Base-by-base conservation (phyloP, 257 asterid genomes). In the Rubia yunnanensis region DNA sequence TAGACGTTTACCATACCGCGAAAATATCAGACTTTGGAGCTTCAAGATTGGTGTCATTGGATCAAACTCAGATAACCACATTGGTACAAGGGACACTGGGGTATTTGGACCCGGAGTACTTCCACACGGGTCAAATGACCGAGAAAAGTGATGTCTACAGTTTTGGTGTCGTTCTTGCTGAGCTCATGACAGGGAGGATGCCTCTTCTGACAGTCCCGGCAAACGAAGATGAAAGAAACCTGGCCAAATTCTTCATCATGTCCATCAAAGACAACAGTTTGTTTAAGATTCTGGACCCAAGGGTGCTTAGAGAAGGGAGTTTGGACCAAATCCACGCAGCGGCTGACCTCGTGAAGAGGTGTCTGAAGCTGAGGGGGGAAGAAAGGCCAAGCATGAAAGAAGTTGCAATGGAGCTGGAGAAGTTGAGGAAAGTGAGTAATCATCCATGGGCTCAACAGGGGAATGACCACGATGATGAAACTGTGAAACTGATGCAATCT, bases 71-170 rank as follows among this genome's bases (percentile, higher is more conserved):
- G 48, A 71, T 86, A 6, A 72, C 85, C 7, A 86, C 94, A 58
- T 26, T 86, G 8, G 90, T 84, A 38, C 88, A 86, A 23, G 88
- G 95, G 0, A 84, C 85, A 3, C 39, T 86, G 28, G 95, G 85
- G 0, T 86, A 84, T 66, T 26, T 84, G 57, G 94, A 84, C 48
- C 87, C 89, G 0, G 89, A 85, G 73, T 85, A 85, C 71, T 85
- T 85, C 67, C 79, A 60, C 34, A 75, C 83, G 0, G 63, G 87
- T 23, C 79, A 83, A 62, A 20, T 85, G 1, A 85, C 87, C 0
- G 84, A 76, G 27, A 85, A 85, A 64, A 83, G 89, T 14, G 92
- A 85, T 9, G 92, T 83, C 0, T 85, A 85, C 32, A 85, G 92
- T 53, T 85, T 85, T 20, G 92, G 85, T 0, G 87, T 83, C 1